These are phyloP conservation scores for Aphanomyces cochlioides DNA, from an alignment of 352 stramenopile genomes.

Conservation along the genomic window DNA sequence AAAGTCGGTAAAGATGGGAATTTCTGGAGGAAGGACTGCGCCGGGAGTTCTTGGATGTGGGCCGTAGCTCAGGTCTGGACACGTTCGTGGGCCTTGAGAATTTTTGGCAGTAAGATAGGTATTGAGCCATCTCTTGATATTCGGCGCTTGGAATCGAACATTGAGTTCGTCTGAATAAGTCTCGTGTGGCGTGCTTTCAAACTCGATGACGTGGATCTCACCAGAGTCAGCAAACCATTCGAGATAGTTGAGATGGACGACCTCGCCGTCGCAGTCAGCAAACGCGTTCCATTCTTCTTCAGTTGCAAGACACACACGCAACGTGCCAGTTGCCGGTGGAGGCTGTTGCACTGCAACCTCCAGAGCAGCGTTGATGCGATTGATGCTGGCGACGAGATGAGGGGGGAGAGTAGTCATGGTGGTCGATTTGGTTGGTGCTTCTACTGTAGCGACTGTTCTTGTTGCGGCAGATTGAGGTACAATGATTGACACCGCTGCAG, in stretches of 20 bases:
- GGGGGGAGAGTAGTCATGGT: constrained; percentile 7
- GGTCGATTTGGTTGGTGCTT: not conserved
- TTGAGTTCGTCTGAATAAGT: no score
- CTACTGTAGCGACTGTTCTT: no score
- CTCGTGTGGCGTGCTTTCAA: constrained; percentile 28
- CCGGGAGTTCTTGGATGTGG: constrained; percentile 35
- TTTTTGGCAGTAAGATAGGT: constrained; percentile 31
- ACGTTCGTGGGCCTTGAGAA: constrained; percentile 37
- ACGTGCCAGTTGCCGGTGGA: constrained; percentile 33
- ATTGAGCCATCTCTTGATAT: no score
- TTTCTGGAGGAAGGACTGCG: constrained; percentile 38
- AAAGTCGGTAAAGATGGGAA: constrained; percentile 42
- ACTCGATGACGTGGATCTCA: constrained; percentile 45
- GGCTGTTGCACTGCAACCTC: constrained; percentile 38
- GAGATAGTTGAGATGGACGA: constrained; percentile 32
- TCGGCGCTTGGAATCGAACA: no score
- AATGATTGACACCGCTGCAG: no score
- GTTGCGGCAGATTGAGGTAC: no score
- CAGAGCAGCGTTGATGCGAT: constrained; percentile 45
- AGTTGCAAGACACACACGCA: constrained; percentile 35
- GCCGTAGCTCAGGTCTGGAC: constrained; percentile 38
- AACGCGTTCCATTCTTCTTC: constrained; percentile 46
- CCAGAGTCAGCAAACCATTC: constrained; percentile 40
- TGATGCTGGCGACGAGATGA: constrained; percentile 36
- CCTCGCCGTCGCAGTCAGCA: constrained; percentile 34